Percentiles rank a stretch among this genome's conserved stretches.
Evolutionary conservation across 768 basidiomycete species (phyloP).

Genomic region (Mycena pura): DNA sequence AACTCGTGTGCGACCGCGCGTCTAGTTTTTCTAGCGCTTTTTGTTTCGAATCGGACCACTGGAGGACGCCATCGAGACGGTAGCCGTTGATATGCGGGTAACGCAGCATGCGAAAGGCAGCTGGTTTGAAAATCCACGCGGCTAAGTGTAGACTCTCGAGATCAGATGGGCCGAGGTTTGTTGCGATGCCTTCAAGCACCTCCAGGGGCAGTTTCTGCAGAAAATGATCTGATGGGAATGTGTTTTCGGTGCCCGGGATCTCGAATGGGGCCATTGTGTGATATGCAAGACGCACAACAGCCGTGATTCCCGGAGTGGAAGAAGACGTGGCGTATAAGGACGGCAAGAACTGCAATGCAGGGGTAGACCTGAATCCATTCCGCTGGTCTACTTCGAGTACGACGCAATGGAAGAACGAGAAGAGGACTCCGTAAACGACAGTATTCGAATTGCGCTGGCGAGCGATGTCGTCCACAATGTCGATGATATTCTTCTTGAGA

Average conservation of each 20-base stretch:
- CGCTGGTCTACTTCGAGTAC: conserved; percentile 19
- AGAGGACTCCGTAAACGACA: conserved; percentile 18
- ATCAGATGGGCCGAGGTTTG: background rate
- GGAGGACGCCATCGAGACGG: background rate
- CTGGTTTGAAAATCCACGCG: background rate
- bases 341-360: conserved; percentile 30
- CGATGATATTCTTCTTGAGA: conserved; percentile 8
- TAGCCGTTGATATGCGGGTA: conserved; percentile 9
- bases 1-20: no score
- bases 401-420: conserved; percentile 32
- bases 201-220: conserved; percentile 7
- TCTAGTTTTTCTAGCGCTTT: no score
- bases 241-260: background rate
- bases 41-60: background rate
- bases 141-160: background rate
- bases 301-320: conserved; percentile 24
- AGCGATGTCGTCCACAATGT: conserved; percentile 9
- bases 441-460: background rate
- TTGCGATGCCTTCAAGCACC: conserved; percentile 1
- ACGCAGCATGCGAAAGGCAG: background rate
- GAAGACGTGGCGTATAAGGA: conserved; percentile 17
- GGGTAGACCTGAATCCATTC: conserved; percentile 10
- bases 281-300: conserved; percentile 16
- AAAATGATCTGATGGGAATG: conserved; percentile 1
- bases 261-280: background rate